phyloP scores from a whole-genome alignment of 768 basidiomycete genomes.

The Clitopilus passeckerianus region DNA sequence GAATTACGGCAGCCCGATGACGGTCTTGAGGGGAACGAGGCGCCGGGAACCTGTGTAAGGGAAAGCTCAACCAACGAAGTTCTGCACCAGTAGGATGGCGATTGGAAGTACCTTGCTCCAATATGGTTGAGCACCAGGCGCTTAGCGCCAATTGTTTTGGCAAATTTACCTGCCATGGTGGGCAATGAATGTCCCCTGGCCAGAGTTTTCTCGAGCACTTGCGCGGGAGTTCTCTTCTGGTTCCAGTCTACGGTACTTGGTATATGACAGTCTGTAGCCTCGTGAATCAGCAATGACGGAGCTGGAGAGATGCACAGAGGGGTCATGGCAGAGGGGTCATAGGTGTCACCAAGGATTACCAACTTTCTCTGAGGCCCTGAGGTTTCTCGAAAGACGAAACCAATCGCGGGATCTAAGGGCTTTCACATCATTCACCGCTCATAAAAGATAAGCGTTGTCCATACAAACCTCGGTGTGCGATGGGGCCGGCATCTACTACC shows the following conservation, averaged over 20 bases:
- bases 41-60: slow-evolving; percentile 43
- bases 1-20: slow-evolving; percentile 40
- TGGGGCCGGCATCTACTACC: slow-evolving; percentile 69
- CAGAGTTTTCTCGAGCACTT: slow-evolving; percentile 45
- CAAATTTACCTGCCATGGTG: slow-evolving; percentile 73
- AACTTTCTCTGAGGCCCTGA: slow-evolving; percentile 49
- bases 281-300: slow-evolving; percentile 76
- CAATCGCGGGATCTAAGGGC: slow-evolving; percentile 66
- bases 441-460: not conserved
- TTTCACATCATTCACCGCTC: not conserved
- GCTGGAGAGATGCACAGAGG: slow-evolving; percentile 46
- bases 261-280: slow-evolving; percentile 75
- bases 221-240: slow-evolving; percentile 35
- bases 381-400: slow-evolving; percentile 69
- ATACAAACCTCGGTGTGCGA: slow-evolving; percentile 67
- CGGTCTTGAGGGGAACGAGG: slow-evolving; percentile 30
- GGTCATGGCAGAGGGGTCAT: slow-evolving; percentile 54
- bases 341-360: slow-evolving; percentile 76
- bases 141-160: slow-evolving; percentile 53
- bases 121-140: slow-evolving; percentile 76
- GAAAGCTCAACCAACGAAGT: slow-evolving; percentile 1
- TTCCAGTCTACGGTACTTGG: slow-evolving; percentile 47
- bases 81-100: slow-evolving; percentile 1
- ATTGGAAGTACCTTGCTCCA: slow-evolving; percentile 45
- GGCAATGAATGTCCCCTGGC: slow-evolving; percentile 76